Evolutionary conservation across 78 protist species (phyloP), one percentile per base, ranked within the genome.

Genomic region (Dictyostelium citrinum): DNA sequence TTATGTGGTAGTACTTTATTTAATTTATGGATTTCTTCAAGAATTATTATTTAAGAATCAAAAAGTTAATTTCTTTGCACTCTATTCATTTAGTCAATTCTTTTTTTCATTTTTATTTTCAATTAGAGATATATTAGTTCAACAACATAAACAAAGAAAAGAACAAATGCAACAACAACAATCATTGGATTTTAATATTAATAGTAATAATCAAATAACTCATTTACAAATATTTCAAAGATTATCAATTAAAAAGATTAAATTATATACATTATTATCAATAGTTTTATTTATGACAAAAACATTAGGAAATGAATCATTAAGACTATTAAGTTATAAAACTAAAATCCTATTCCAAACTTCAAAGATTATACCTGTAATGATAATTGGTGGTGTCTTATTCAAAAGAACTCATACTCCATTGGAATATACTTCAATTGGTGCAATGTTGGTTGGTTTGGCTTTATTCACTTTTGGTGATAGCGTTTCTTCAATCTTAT

Each of bases 51-150:
- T 86, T 31, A 86, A 86, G 24, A 86, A 86, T 29, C 92, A 86
- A 77, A 35, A 77, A 31, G 84, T 72, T 46, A 86, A 77, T 33
- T 77, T 86, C 68, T 86, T 77, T 51, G 37, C 61, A 0, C 60
- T 86, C 49, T 86, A 86, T 64, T 86, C 92, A 24, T 86, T 86
- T 45, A 24, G 67, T 17, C 92, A 86, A 77, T 86, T 86, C 78
- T 86, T 86, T 55, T 41, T 77, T 2, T 86, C 92, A 27, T 86
- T 86, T 77, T 31, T 86, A 27, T 64, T 86, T 29, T 86, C 92
- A 35, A 20, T 86, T 7, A 64, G 43, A 45, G 92, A 74, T 37
- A 55, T 77, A 6, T 3, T 77, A 20, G n/a, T 29, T 22, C 41
- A 71, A 71, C 78, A 71, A 35, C 39, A 41, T 22, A n/a, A 70